Evolutionary conservation across 108 stramenopile species (phyloP), one percentile per base, ranked within the genome.

Genomic region (Pseudonitzschia multiseries): DNA sequence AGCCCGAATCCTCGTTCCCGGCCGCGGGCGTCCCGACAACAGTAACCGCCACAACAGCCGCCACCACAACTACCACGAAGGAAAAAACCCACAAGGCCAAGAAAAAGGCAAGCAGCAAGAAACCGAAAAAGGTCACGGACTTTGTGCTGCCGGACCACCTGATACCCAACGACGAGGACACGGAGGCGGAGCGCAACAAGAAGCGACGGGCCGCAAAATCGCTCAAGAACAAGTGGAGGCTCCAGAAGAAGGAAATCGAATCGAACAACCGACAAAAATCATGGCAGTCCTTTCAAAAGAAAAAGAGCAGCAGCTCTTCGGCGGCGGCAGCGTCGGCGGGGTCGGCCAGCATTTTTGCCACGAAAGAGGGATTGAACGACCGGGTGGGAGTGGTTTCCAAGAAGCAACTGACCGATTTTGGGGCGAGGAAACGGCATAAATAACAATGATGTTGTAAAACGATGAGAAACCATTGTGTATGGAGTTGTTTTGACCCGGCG

Each of bases 281-380:
- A 22, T 94, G 93, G 93, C 87, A 92, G 68, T 81, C 80, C 32
- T 94, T 94, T 82, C 84, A 86, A 70, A 76, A 79, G 12, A 80
- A 74, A 57, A 69, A 46, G 64, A 86, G 76, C 13, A 15, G 60
- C 17, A 48, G 24, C 57, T 29, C 4, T 48, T 26, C 14, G 18
- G n/a, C n/a, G n/a, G n/a, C n/a, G n/a, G n/a, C n/a, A n/a, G n/a
- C n/a, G n/a, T n/a, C n/a, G n/a, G 57, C 51, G 17, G 75, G 69
- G 2, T 72, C 46, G 42, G 48, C 56, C 0, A 89, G 88, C 62
- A 94, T 94, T 24, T 94, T 94, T 80, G 70, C 87, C 13, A 91
- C 90, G 0, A 82, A 87, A 59, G 87, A 89, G 36, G 85, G 86
- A 14, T 85, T 83, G 20, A 78, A 87, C 76, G 84, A 87, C 14